Conservation (phyloP, 805 yeast species). For the Jamesozyma spencerorum region DNA sequence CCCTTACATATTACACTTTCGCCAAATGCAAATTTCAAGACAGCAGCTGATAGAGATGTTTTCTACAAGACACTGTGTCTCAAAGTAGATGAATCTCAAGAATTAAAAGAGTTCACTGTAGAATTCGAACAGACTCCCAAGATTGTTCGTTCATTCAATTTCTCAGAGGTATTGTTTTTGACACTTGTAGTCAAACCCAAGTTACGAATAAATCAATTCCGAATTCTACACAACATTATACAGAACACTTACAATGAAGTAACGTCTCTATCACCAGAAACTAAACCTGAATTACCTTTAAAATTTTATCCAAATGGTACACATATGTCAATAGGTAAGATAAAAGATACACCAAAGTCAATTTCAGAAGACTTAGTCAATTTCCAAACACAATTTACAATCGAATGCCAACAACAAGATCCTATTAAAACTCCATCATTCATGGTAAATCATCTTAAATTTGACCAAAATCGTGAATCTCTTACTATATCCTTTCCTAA, state of each 20-base stretch:
- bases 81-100: neutral
- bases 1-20: constrained; percentile 25
- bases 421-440: neutral
- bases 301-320: neutral
- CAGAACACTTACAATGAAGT: neutral
- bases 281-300: neutral
- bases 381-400: neutral
- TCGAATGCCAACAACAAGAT: neutral
- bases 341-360: neutral
- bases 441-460: neutral
- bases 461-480: constrained; percentile 4
- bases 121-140: constrained; percentile 1
- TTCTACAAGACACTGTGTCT: neutral
- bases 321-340: neutral
- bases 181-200: neutral
- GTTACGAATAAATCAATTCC: neutral
- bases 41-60: constrained; percentile 8
- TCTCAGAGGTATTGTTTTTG: neutral
- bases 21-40: constrained; percentile 7
- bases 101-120: constrained; percentile 2
- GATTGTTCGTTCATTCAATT: neutral
- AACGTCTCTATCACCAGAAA: too few species aligned
- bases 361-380: neutral
- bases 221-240: neutral
- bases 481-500: neutral